A percentile compares a stretch with the other conserved stretches of the same genome.
Evolutionary conservation across 2,329 filamentous ascomycete species (phyloP).

Genomic region (Fusarium goolgardi): DNA sequence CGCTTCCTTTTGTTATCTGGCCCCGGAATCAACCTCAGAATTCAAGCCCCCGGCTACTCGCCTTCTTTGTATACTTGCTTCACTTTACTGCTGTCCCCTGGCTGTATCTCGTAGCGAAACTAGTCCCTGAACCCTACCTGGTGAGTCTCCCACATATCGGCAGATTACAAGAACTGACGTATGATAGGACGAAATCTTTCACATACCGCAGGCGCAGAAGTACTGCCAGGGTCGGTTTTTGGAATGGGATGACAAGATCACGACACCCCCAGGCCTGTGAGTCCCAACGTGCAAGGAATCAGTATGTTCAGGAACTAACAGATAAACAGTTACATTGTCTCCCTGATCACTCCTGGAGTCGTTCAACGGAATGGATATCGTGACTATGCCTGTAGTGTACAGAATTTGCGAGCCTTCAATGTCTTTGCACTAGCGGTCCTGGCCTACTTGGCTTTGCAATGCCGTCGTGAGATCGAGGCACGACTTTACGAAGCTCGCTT

Average conservation of each 20-base stretch:
- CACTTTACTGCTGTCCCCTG: constrained; percentile 37
- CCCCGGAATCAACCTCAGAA: constrained; percentile 7
- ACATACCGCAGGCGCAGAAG: constrained; percentile 89
- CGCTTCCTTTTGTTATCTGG: constrained; percentile 29
- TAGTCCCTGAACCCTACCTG: constrained; percentile 66
- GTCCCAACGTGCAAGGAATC: constrained; percentile 31
- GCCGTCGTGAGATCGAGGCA: constrained; percentile 64
- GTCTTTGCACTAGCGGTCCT: constrained; percentile 55
- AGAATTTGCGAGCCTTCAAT: constrained; percentile 62
- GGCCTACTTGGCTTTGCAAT: constrained; percentile 60
- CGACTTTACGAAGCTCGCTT: constrained; percentile 50
- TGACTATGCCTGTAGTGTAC: constrained; percentile 44
- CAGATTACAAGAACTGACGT: constrained; percentile 28
- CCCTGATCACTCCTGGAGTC: constrained; percentile 48
- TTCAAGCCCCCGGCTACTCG: not conserved
- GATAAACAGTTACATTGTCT: constrained; percentile 59
- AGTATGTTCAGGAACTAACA: constrained; percentile 12
- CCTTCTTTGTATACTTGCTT: constrained; percentile 37
- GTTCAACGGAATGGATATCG: constrained; percentile 25
- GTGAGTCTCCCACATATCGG: constrained; percentile 50
- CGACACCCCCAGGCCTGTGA: constrained; percentile 89
- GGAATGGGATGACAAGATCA: constrained; percentile 97
- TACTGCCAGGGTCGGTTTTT: constrained; percentile 81
- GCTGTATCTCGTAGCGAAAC: constrained; percentile 43
- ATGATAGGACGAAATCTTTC: constrained; percentile 82